Conservation (phyloP, 768 basidiomycete genomes). For the Pisolithus marmoratus region DNA sequence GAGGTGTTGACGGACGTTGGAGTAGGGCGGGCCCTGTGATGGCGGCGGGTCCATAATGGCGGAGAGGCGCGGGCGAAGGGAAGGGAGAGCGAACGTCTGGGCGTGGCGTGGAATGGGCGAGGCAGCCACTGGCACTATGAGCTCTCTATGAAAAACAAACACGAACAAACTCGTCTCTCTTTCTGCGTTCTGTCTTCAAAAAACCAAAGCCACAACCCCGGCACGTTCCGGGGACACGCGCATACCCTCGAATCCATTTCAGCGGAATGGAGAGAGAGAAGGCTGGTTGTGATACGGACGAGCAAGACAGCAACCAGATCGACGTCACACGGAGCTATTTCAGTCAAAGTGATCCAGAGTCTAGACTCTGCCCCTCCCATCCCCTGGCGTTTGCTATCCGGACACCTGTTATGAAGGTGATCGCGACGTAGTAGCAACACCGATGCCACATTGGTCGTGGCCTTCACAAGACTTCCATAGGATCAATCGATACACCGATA, state of each 20-base stretch:
- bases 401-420: too few species aligned
- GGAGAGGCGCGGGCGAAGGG: constrained; percentile 1
- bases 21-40: constrained; percentile 26
- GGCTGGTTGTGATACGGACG: not conserved
- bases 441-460: too few species aligned
- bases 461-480: too few species aligned
- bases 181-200: too few species aligned
- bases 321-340: too few species aligned
- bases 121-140: not conserved
- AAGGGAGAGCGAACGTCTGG: constrained; percentile 2
- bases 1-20: constrained; percentile 27
- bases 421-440: too few species aligned
- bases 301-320: too few species aligned
- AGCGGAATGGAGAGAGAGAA: not conserved
- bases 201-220: not conserved
- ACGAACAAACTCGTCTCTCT: constrained; percentile 17
- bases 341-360: too few species aligned
- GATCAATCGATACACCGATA: too few species aligned
- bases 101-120: constrained; percentile 2
- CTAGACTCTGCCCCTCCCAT: too few species aligned
- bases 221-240: constrained; percentile 4
- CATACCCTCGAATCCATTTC: not conserved
- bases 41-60: constrained; percentile 20
- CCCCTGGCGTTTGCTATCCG: too few species aligned
- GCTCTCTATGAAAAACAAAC: constrained; percentile 13